A percentile compares a stretch with the other conserved stretches of the same genome.
These are phyloP conservation scores for Lentinula edodes DNA, from an alignment of 768 basidiomycete genomes.

Conservation along the genomic window DNA sequence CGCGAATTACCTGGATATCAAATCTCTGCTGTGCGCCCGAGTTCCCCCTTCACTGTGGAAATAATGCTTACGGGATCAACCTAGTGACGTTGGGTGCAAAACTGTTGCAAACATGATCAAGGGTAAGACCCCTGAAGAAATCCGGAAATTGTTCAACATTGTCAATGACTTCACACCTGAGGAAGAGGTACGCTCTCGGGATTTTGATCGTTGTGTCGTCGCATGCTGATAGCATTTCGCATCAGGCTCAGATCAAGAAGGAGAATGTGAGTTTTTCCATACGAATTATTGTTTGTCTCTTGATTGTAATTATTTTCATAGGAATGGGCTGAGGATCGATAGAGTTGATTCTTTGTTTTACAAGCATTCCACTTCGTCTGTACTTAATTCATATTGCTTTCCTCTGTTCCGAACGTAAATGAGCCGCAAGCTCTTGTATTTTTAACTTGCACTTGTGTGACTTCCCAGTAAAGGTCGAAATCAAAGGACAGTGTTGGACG, in stretches of 20 bases:
- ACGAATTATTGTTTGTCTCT: slow-evolving; percentile 3
- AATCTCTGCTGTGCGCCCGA: slow-evolving; percentile 81
- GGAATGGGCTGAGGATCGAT: slow-evolving; percentile 96
- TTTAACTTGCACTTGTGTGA: no score
- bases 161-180: slow-evolving; percentile 98
- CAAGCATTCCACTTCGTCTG: not conserved
- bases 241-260: slow-evolving; percentile 95
- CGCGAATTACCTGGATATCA: slow-evolving; percentile 99
- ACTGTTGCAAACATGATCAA: slow-evolving; percentile 99
- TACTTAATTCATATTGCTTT: not conserved
- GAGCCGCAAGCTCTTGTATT: no score
- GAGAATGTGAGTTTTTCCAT: slow-evolving; percentile 75
- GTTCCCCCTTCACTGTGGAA: slow-evolving; percentile 1
- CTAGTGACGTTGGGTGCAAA: slow-evolving; percentile 95
- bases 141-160: slow-evolving; percentile 96
- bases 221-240: slow-evolving; percentile 6
- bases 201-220: slow-evolving; percentile 9
- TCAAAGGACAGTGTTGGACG: no score
- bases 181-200: slow-evolving; percentile 68
- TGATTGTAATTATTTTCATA: slow-evolving; percentile 23
- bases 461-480: no score
- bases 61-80: not conserved
- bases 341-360: slow-evolving; percentile 11
- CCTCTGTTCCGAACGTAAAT: not conserved
- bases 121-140: slow-evolving; percentile 99